Evolutionary conservation across 306 rosid genomes (phyloP).

Genomic region (Lablab purpureus): DNA sequence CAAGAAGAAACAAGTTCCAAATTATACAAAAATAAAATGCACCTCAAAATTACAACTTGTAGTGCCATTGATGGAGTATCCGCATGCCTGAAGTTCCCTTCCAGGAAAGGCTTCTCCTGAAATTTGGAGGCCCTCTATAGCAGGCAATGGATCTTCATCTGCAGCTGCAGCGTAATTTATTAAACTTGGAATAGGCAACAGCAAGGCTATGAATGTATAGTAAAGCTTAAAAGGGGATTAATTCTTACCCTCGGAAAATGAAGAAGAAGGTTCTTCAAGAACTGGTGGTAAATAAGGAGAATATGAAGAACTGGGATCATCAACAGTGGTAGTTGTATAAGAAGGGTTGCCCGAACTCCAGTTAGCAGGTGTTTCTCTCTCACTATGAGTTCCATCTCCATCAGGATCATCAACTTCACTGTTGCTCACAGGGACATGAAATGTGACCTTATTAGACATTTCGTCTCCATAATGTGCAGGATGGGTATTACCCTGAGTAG

Average conservation of each 20-base stretch:
- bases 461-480: conserved; percentile 66
- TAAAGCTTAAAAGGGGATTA: conserved; percentile 35
- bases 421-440: conserved; percentile 78
- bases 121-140: conserved; percentile 84
- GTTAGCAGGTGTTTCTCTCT: conserved; percentile 67
- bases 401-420: conserved; percentile 75
- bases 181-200: conserved; percentile 44
- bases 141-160: conserved; percentile 97
- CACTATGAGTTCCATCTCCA: conserved; percentile 71
- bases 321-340: conserved; percentile 65
- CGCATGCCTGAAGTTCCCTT: conserved; percentile 86
- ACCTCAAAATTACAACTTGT: conserved; percentile 98
- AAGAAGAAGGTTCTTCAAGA: conserved; percentile 93
- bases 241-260: conserved; percentile 86
- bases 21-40: conserved; percentile 43
- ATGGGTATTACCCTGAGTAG: conserved; percentile 50
- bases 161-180: conserved; percentile 65
- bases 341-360: conserved; percentile 76
- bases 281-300: conserved; percentile 80
- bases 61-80: conserved; percentile 90
- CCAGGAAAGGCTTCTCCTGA: conserved; percentile 94
- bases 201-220: conserved; percentile 17
- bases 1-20: conserved; percentile 37
- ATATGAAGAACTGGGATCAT: conserved; percentile 79
- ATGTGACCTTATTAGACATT: conserved; percentile 79